A percentile compares a stretch with the other conserved stretches of the same genome.
These are phyloP conservation scores for Graphilbum fragrans DNA, from an alignment of 2,329 filamentous ascomycete species.

Conservation along the genomic window DNA sequence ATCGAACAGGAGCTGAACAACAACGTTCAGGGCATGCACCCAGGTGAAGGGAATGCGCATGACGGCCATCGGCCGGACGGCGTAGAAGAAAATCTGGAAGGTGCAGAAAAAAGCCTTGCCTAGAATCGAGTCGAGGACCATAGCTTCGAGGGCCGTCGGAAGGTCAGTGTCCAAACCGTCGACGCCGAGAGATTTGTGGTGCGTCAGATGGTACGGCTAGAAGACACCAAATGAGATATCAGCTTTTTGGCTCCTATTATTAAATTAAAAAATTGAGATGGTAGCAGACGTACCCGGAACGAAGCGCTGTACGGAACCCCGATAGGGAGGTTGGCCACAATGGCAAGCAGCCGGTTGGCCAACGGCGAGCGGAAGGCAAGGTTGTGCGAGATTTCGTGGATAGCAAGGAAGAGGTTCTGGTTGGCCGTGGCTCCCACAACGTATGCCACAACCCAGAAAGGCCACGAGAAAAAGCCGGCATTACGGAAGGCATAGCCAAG, in stretches of 20 bases:
- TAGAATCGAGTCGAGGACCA: slow-evolving; percentile 86
- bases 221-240: not conserved
- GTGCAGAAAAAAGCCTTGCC: slow-evolving; percentile 99
- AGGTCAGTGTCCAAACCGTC: slow-evolving; percentile 94
- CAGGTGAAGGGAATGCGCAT: slow-evolving; percentile 80
- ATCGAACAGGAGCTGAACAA: slow-evolving; percentile 69
- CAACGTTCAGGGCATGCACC: slow-evolving; percentile 74
- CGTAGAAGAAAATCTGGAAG: slow-evolving; percentile 99
- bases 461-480: slow-evolving; percentile 69
- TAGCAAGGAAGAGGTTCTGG: slow-evolving; percentile 96
- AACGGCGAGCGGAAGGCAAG: slow-evolving; percentile 74
- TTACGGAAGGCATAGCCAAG: slow-evolving; percentile 68
- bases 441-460: slow-evolving; percentile 80
- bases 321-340: slow-evolving; percentile 92
- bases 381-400: slow-evolving; percentile 98
- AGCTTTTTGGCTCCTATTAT: no score
- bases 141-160: slow-evolving; percentile 78
- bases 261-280: not conserved
- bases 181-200: slow-evolving; percentile 96
- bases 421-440: slow-evolving; percentile 88
- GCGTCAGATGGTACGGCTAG: slow-evolving; percentile 90
- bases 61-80: slow-evolving; percentile 86
- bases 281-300: slow-evolving; percentile 55
- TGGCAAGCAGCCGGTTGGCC: slow-evolving; percentile 75
- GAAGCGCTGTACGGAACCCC: slow-evolving; percentile 92